phyloP scores from a whole-genome alignment of 805 yeast genomes.

The Jamesozyma piceae region DNA sequence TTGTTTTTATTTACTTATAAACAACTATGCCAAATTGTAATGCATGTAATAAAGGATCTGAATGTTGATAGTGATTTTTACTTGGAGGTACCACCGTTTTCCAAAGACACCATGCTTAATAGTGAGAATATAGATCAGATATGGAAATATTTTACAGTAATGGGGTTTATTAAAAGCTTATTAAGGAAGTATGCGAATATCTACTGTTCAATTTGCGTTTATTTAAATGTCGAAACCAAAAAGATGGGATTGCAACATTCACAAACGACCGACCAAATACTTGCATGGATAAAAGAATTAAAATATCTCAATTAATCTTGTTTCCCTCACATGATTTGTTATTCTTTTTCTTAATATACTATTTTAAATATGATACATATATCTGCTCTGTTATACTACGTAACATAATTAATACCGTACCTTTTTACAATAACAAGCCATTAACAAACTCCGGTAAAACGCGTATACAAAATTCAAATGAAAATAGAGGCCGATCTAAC shows the following conservation, averaged over 20 bases:
- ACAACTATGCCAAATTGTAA: conserved; percentile 13
- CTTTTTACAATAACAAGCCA: too few species aligned
- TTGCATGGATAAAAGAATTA: neutral
- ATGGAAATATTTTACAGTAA: conserved; percentile 34
- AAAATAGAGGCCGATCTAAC: too few species aligned
- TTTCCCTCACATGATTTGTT: too few species aligned
- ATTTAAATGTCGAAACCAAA: neutral
- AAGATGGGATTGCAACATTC: neutral
- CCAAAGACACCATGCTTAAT: neutral
- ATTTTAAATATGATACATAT: too few species aligned
- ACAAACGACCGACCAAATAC: neutral
- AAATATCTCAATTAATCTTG: neutral
- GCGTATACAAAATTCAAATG: too few species aligned
- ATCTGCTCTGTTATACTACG: too few species aligned
- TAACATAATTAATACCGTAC: too few species aligned
- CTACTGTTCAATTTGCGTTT: conserved; percentile 11
- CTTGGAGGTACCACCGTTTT: neutral
- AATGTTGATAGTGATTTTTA: neutral
- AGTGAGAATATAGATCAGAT: neutral
- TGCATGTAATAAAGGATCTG: neutral
- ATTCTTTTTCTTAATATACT: too few species aligned
- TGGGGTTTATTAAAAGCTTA: conserved; percentile 31
- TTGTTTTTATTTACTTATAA: neutral
- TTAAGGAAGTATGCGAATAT: conserved; percentile 38
- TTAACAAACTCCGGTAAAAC: too few species aligned